A percentile compares a stretch with the other conserved stretches of the same genome.
Evolutionary conservation across 768 basidiomycete genomes (phyloP).

Genomic region (Floccularia luteovirens): DNA sequence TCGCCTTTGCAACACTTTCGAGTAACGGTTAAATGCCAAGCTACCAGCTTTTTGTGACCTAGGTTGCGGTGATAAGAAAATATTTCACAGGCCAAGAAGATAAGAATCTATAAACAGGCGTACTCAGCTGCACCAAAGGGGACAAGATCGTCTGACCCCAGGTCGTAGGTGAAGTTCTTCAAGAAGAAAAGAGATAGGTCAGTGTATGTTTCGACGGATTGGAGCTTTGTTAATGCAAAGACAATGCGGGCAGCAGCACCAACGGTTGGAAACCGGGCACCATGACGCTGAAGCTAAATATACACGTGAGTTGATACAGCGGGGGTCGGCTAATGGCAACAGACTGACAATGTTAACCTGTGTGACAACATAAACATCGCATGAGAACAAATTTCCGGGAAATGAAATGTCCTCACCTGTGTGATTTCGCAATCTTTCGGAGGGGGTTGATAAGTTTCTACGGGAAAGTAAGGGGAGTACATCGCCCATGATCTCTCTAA

Average conservation of each 20-base stretch:
- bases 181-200: conserved; percentile 51
- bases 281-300: conserved; percentile 70
- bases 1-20: conserved; percentile 29
- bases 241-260: conserved; percentile 34
- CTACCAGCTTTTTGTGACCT: conserved; percentile 40
- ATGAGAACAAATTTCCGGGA: neutral
- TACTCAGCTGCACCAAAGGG: conserved; percentile 62
- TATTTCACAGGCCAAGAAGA: neutral
- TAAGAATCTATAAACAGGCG: conserved; percentile 11
- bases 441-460: conserved; percentile 12
- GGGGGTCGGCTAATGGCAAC: neutral
- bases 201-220: conserved; percentile 33
- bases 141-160: conserved; percentile 55
- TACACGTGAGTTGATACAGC: neutral
- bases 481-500: conserved; percentile 10
- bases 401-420: conserved; percentile 11
- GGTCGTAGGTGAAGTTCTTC: conserved; percentile 44
- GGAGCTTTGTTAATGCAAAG: conserved; percentile 44
- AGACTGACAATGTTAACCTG: conserved; percentile 56
- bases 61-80: neutral
- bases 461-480: conserved; percentile 18
- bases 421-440: conserved; percentile 14
- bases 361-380: neutral
- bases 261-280: conserved; percentile 67
- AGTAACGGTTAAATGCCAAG: conserved; percentile 47